Conservation (phyloP, 179 eudicot genomes). For the Beta corolliflora region DNA sequence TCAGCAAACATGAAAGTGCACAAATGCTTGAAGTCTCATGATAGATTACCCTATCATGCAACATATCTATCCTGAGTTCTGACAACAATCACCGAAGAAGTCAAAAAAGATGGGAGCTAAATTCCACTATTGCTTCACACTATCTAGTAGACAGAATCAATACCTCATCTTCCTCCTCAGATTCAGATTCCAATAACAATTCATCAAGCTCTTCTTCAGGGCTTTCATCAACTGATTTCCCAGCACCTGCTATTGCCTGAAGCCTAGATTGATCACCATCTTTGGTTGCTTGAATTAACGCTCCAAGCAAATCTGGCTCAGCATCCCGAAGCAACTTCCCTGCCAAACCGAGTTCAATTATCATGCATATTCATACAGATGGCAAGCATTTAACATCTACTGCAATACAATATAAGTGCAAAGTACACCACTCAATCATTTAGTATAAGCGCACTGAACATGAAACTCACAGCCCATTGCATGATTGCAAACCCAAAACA, state of each 20-base stretch:
- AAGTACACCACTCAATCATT: background rate
- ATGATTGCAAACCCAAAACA: background rate
- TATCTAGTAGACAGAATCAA: background rate
- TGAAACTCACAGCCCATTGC: background rate
- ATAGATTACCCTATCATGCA: background rate
- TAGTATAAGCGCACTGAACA: too few species aligned
- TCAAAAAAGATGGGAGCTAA: background rate
- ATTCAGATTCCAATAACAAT: conserved; percentile 39
- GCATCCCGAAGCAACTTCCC: conserved; percentile 78
- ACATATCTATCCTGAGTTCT: too few species aligned
- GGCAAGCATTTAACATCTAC: background rate
- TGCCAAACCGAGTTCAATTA: conserved; percentile 31
- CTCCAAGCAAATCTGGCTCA: conserved; percentile 70
- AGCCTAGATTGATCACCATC: conserved; percentile 68
- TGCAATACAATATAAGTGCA: background rate
- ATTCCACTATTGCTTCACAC: conserved; percentile 1
- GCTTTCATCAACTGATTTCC: conserved; percentile 28
- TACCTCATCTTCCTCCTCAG: conserved; percentile 44
- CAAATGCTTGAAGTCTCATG: background rate
- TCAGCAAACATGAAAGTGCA: background rate
- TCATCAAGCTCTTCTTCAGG: conserved; percentile 40
- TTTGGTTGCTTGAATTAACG: conserved; percentile 77
- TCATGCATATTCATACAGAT: conserved; percentile 15
- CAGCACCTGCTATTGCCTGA: conserved; percentile 49
- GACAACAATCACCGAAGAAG: background rate